Percentiles rank a stretch among this genome's conserved stretches.
Conservation (phyloP, 179 eudicot genomes). For the Spergularia azorica region DNA sequence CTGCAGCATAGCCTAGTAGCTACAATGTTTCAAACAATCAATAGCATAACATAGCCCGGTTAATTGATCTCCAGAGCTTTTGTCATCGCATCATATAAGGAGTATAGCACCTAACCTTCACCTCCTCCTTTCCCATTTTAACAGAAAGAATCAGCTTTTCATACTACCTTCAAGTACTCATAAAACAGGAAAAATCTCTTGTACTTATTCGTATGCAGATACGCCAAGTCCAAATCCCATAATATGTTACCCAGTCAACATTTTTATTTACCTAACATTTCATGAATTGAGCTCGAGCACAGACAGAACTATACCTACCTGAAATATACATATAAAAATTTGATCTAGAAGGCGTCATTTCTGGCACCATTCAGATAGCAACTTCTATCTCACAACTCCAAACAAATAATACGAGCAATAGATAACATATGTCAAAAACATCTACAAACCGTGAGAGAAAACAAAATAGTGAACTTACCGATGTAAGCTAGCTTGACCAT, state of each 20-base stretch:
- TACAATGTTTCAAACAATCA: not conserved
- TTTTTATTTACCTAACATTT: not conserved
- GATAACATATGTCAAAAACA: not conserved
- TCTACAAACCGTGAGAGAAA: slow-evolving; percentile 1
- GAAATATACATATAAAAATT: not conserved
- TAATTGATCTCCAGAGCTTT: not conserved
- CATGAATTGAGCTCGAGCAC: not conserved
- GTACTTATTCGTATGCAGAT: not conserved
- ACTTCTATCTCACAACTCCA: not conserved
- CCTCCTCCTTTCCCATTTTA: not conserved
- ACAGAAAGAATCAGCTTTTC: not conserved
- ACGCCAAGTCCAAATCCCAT: no score
- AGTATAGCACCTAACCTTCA: not conserved
- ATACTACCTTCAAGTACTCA: not conserved
- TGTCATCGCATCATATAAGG: not conserved
- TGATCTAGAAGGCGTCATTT: not conserved
- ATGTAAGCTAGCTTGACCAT: slow-evolving; percentile 50
- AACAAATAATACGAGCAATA: not conserved
- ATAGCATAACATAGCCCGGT: not conserved
- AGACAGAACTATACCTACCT: not conserved
- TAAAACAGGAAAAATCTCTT: not conserved
- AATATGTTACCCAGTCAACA: not conserved
- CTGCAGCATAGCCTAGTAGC: not conserved
- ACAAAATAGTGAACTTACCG: slow-evolving; percentile 28
- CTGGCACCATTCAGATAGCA: not conserved